A percentile compares a stretch with the other conserved stretches of the same genome.
Evolutionary conservation across 2,329 filamentous ascomycete genomes (phyloP).

Genomic region (Rasamsonia emersonii): DNA sequence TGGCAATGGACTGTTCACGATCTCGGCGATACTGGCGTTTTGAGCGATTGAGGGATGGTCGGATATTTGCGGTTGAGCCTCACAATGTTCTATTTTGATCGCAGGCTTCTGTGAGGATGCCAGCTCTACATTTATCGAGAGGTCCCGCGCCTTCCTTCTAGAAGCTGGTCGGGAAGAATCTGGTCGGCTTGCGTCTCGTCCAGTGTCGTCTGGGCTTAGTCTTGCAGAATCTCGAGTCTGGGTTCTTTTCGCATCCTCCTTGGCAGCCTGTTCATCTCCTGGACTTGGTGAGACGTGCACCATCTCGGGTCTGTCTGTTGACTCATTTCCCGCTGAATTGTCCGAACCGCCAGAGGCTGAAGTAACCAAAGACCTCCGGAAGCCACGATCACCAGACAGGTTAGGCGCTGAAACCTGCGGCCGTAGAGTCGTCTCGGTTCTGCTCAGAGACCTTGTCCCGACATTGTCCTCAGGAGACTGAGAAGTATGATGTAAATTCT

Average conservation of each 20-base stretch:
- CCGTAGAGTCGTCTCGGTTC: conserved; percentile 13
- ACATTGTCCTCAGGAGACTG: conserved; percentile 5
- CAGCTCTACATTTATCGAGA: conserved; percentile 33
- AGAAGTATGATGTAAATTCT: conserved; percentile 5
- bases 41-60: conserved; percentile 16
- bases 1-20: conserved; percentile 33
- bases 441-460: conserved; percentile 3
- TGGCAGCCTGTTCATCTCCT: no score
- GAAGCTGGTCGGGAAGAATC: conserved; percentile 13
- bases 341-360: no score
- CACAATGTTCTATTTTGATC: conserved; percentile 26
- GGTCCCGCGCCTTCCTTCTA: conserved; percentile 31
- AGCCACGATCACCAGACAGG: conserved; percentile 15
- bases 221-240: no score
- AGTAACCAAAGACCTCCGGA: conserved; percentile 12
- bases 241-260: no score
- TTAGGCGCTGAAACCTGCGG: conserved; percentile 24
- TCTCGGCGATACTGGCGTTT: conserved; percentile 31
- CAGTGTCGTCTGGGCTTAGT: not conserved
- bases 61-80: conserved; percentile 29
- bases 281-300: not conserved
- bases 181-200: conserved; percentile 2
- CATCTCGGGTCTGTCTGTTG: conserved; percentile 1
- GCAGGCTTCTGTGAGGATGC: conserved; percentile 22
- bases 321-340: not conserved